A percentile compares a stretch with the other conserved stretches of the same genome.
phyloP scores from a whole-genome alignment of 176 grass and related monocot genomes.

The Zizania latifolia region DNA sequence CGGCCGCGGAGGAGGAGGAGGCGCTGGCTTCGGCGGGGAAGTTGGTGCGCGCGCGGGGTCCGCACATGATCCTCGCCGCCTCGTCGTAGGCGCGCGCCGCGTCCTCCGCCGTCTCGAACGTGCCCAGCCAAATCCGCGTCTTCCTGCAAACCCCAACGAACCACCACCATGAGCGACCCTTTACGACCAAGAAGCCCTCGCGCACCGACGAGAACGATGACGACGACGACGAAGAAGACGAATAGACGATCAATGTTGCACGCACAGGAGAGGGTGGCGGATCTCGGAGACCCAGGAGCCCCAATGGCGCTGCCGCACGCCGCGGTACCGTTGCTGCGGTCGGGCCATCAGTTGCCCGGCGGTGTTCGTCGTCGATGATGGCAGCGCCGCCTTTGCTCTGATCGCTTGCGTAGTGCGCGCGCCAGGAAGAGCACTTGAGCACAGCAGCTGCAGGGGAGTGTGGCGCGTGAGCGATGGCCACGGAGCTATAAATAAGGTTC shows the following conservation, averaged over 20 bases:
- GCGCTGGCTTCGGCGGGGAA: constrained; percentile 30
- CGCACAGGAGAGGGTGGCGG: constrained; percentile 87
- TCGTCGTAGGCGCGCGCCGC: constrained; percentile 94
- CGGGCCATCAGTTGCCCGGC: constrained; percentile 34
- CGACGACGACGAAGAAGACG: not conserved
- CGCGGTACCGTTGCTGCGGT: constrained; percentile 70
- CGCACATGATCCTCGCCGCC: constrained; percentile 90
- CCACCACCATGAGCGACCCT: not conserved
- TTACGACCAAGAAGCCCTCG: not conserved
- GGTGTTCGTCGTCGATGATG: not conserved
- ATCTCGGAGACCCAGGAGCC: constrained; percentile 98
- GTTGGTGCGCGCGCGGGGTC: constrained; percentile 70
- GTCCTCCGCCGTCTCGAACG: constrained; percentile 96
- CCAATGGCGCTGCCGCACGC: constrained; percentile 92
- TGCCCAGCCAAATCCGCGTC: constrained; percentile 93
- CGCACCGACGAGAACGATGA: not conserved
- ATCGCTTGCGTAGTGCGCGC: not conserved
- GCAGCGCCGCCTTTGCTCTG: not conserved
- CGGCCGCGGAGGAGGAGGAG: not conserved
- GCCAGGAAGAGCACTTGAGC: not conserved
- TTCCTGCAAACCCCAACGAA: constrained; percentile 45
- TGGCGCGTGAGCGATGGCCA: constrained; percentile 8
- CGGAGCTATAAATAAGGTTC: constrained; percentile 36
- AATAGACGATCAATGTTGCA: too few relatives aligned
- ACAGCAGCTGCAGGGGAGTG: not conserved